phyloP scores from a whole-genome alignment of 2,329 filamentous ascomycete species.

The Fonsecaea multimorphosa region DNA sequence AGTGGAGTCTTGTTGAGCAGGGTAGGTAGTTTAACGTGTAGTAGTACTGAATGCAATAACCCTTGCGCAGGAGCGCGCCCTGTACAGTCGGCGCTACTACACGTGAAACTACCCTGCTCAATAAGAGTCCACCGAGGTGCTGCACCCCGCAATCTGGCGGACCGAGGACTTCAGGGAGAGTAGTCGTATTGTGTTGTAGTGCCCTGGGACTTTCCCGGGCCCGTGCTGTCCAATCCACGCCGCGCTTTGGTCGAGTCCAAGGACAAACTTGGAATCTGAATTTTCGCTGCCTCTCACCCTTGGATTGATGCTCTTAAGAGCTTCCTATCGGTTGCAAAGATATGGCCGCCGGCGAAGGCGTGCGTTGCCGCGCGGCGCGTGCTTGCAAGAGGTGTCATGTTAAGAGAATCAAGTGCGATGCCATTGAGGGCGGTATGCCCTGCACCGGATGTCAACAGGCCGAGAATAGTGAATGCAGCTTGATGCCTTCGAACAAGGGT shows the following conservation, averaged over 20 bases:
- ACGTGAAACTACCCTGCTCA: background rate
- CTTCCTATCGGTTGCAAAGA: background rate
- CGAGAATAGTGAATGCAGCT: background rate
- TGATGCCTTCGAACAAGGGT: background rate
- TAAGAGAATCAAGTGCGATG: constrained; percentile 3
- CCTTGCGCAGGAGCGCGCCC: too few species aligned
- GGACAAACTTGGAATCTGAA: background rate
- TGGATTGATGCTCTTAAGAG: background rate
- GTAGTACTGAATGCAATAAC: background rate
- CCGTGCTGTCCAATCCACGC: background rate
- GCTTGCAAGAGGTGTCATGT: constrained; percentile 3
- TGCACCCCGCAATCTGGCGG: background rate
- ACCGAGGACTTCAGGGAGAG: background rate
- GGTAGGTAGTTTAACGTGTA: background rate
- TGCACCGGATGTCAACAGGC: constrained; percentile 2
- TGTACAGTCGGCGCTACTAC: background rate
- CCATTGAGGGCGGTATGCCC: background rate
- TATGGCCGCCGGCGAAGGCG: constrained; percentile 4
- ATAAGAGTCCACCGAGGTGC: background rate
- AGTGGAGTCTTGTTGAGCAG: background rate
- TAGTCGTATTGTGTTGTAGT: background rate
- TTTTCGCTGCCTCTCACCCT: background rate
- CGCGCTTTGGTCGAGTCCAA: background rate
- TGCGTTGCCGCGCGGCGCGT: background rate
- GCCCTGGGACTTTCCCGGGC: too few species aligned